Percentiles rank a stretch among this genome's conserved stretches.
Conservation (phyloP, 176 grass and related monocot genomes). For the Carex myosuroides region DNA sequence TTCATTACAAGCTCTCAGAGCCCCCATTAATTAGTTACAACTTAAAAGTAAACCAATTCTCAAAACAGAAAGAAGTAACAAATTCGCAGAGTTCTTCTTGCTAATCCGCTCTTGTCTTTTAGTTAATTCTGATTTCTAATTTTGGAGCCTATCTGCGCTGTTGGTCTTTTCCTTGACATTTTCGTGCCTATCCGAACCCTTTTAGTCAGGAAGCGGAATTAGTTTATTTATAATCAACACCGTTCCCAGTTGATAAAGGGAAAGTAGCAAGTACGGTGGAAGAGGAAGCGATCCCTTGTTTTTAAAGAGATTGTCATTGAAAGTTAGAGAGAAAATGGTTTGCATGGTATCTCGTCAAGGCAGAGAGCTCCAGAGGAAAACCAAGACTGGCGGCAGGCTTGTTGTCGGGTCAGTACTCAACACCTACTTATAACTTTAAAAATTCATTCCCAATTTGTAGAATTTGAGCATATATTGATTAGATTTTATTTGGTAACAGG, state of each 20-base stretch:
- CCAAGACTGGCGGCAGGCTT: constrained; percentile 45
- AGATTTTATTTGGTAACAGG: constrained; percentile 2
- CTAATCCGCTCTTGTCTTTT: not conserved
- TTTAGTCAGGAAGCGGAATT: not conserved
- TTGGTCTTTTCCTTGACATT: not conserved
- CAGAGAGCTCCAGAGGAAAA: constrained; percentile 90
- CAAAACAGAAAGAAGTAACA: not conserved
- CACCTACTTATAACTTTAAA: not conserved
- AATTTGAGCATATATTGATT: not conserved
- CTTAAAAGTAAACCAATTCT: too few species aligned
- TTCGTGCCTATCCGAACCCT: not conserved
- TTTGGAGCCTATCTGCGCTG: not conserved
- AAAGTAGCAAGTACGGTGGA: not conserved
- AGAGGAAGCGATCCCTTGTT: not conserved
- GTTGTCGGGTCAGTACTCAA: constrained; percentile 49
- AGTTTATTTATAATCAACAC: constrained; percentile 5
- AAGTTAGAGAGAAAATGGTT: constrained; percentile 34
- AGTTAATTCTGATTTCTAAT: not conserved
- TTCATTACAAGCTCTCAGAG: not conserved
- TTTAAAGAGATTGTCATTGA: not conserved
- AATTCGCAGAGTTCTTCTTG: not conserved
- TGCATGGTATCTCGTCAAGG: constrained; percentile 81
- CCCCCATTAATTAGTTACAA: not conserved
- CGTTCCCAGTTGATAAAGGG: not conserved
- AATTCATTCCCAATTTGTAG: not conserved